phyloP scores from a whole-genome alignment of 257 asterid species.

The Phtheirospermum japonicum region DNA sequence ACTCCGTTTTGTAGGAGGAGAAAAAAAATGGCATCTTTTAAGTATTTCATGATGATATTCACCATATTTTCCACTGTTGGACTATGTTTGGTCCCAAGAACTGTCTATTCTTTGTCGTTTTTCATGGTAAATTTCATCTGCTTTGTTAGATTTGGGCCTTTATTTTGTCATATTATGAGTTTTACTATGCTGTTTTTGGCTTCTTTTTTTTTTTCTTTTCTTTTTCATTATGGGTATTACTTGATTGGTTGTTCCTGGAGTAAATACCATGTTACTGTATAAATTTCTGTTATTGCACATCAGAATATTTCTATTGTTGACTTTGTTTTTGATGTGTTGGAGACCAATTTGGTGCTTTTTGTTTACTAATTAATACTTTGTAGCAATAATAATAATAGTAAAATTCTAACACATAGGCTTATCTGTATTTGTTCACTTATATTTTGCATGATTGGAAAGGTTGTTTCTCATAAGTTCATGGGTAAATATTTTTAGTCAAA shows the following conservation, averaged over 20 bases:
- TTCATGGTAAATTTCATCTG: constrained; percentile 56
- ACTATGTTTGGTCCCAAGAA: constrained; percentile 38
- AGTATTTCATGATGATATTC: constrained; percentile 23
- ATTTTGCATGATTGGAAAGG: no score
- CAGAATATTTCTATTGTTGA: constrained; percentile 2
- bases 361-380: background rate
- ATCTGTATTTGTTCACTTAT: no score
- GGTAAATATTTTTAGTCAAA: no score
- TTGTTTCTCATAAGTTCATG: no score
- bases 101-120: constrained; percentile 62
- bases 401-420: no score
- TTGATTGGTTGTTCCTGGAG: constrained; percentile 11
- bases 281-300: constrained; percentile 15
- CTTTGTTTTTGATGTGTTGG: no score
- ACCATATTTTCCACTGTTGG: constrained; percentile 17
- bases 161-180: constrained; percentile 3
- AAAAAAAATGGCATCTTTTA: constrained; percentile 30
- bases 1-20: background rate
- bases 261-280: background rate
- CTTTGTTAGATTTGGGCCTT: constrained; percentile 4
- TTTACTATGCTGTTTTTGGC: constrained; percentile 6
- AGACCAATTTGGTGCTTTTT: constrained; percentile 4
- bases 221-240: background rate
- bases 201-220: background rate
- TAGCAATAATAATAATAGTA: no score